A percentile compares a stretch with the other conserved stretches of the same genome.
Conservation (phyloP, 2,329 filamentous ascomycete species). For the Microdochium paspali region DNA sequence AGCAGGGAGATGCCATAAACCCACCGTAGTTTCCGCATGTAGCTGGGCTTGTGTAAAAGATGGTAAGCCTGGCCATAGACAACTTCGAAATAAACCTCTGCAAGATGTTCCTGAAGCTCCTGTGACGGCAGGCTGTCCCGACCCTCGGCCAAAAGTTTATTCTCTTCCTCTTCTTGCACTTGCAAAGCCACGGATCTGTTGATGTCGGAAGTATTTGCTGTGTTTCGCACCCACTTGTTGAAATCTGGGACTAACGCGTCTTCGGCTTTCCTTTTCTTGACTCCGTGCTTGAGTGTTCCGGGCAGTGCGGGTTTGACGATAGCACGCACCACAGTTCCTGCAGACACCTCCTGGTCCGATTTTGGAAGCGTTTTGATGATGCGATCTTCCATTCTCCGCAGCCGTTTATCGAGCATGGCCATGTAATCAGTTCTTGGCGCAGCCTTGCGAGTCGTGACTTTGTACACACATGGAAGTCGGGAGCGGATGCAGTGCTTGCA, state of each 20-base stretch:
- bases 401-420: slow-evolving; percentile 93
- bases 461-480: slow-evolving; percentile 93
- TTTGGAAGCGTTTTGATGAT: slow-evolving; percentile 95
- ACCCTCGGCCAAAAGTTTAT: slow-evolving; percentile 71
- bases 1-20: slow-evolving; percentile 17
- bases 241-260: slow-evolving; percentile 80
- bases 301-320: slow-evolving; percentile 72
- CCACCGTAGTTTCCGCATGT: slow-evolving; percentile 76
- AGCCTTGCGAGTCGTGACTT: slow-evolving; percentile 88
- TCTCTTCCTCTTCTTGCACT: slow-evolving; percentile 61
- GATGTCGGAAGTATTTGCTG: slow-evolving; percentile 38
- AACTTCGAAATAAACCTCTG: slow-evolving; percentile 91
- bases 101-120: slow-evolving; percentile 86
- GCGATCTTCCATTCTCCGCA: slow-evolving; percentile 96
- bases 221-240: slow-evolving; percentile 66
- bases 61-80: slow-evolving; percentile 95
- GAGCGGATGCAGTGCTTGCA: slow-evolving; percentile 94
- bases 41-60: slow-evolving; percentile 91
- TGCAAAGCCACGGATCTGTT: slow-evolving; percentile 43
- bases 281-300: slow-evolving; percentile 45
- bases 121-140: slow-evolving; percentile 71
- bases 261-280: slow-evolving; percentile 75
- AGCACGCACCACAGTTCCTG: slow-evolving; percentile 63
- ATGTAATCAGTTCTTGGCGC: slow-evolving; percentile 95
- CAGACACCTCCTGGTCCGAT: slow-evolving; percentile 58